Base-by-base conservation (phyloP, 208 protist species). In the Trypanosoma boissoni region DNA sequence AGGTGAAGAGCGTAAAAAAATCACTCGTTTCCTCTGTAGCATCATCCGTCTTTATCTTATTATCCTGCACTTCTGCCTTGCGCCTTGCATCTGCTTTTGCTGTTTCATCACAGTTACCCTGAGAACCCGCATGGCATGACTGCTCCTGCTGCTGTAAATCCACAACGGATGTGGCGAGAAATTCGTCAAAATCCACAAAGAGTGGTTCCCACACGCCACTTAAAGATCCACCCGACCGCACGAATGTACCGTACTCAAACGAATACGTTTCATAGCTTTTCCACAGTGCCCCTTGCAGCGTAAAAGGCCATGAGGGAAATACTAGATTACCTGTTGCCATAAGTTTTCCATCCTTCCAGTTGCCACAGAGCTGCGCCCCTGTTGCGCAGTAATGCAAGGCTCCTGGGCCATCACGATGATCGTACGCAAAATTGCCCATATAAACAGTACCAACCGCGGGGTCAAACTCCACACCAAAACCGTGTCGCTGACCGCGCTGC, bases 141-240 rank as follows among this genome's bases (percentile, higher is more conserved):
- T 10, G n/a, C 10, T 43, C 46, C 34, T 50, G 18, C 9, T 72
- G 23, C 32, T 51, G 46, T 24, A n/a, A 3, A 24, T 54, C 20
- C 18, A 29, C 7, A n/a, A 48, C 26, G 36, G 61, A 45, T 6
- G 6, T 29, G 10, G 66, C 32, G 26, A 76, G 49, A 24, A 53
- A 37, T 28, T 68, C 63, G 45, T 91, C 83, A 41, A 91, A 65
- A 4, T 3, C 41, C 32, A n/a, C 31, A 53, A 87, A 84, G 2
- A 91, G 64, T 0, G 80, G 80, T 50, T 91, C 83, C 83, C 83
- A 91, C 39, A 81, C 69, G 31, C 83, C 83, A 53, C 72, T 77
- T 14, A 81, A 39, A 18, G 73, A 62, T 2, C 48, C 50, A 21
- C 49, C 28, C 2, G 79, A 80, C 44, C 66, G 64, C 36, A 74